phyloP scores from a whole-genome alignment of 148 eudicot genomes.

The Dianthus caryophyllus region DNA sequence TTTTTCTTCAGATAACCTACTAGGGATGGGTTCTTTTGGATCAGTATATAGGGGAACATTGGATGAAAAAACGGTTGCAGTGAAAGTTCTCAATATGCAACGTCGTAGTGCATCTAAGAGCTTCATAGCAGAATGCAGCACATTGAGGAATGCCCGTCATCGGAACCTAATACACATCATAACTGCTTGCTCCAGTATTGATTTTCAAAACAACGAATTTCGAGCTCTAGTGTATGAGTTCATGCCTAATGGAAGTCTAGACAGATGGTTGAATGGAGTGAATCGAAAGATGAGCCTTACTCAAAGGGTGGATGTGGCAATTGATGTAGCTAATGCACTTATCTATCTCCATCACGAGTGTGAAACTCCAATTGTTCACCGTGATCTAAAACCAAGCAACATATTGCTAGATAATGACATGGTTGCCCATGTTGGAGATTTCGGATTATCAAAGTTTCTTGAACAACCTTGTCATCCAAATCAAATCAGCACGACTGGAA shows the following conservation, averaged over 20 bases:
- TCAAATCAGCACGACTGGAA: conserved; percentile 16
- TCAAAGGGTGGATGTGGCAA: conserved; percentile 16
- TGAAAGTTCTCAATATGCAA: conserved; percentile 33
- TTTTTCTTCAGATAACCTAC: conserved; percentile 22
- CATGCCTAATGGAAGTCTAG: conserved; percentile 11
- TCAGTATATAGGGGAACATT: conserved; percentile 9
- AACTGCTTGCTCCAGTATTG: conserved; percentile 35
- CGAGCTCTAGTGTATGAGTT: conserved; percentile 9
- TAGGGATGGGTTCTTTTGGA: conserved; percentile 25
- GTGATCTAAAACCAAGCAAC: conserved; percentile 41
- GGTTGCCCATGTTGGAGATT: conserved; percentile 9
- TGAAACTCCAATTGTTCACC: conserved; percentile 19
- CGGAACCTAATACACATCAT: conserved; percentile 23
- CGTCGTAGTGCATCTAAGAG: conserved; percentile 24
- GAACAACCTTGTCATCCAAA: conserved; percentile 4
- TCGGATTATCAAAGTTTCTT: conserved; percentile 9
- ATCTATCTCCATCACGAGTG: conserved; percentile 31
- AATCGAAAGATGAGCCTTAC: conserved; percentile 12
- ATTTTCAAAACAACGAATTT: conserved; percentile 21
- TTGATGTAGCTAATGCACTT: conserved; percentile 29
- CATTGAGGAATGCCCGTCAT: conserved; percentile 27
- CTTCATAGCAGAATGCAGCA: conserved; percentile 31
- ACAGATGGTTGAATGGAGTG: conserved; percentile 14
- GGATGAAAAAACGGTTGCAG: conserved; percentile 22
- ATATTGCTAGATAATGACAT: conserved; percentile 14